Evolutionary conservation across 139 green algal genomes (phyloP), one percentile per base, ranked within the genome.

Genomic region (Coelastrella sp.): DNA sequence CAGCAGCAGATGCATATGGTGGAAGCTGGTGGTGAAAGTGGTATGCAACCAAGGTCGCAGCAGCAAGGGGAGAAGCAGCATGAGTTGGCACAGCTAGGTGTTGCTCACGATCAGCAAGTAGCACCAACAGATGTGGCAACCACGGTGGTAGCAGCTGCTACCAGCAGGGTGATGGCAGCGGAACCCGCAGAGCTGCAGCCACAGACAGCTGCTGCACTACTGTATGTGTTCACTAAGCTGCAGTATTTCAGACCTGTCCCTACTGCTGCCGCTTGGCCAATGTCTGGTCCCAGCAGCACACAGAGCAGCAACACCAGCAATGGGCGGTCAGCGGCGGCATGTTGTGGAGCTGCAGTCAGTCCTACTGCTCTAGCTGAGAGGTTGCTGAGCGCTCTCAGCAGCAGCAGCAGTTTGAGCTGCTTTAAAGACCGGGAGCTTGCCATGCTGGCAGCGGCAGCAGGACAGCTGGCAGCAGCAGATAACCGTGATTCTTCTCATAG

Each of bases 371-470:
- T 16, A 58, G 5, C 7, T 14, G 8, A 56, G 61, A 79, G 54
- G 82, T 54, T 87, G 65, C 65, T 87, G 82, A 8, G 32, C n/a
- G 65, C 7, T 6, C 47, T 84, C 17, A 66, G 47, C 23, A 59
- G 78, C 56, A 85, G 56, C 32, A 85, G 56, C 11, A 60, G 23
- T 8, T 14, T 80, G 32, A 60, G 60, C 23, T 74, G 19, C 57
- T 17, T 88, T 19, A 76, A n/a, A 14, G 83, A 59, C 22, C 7
- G 61, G 10, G 54, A 88, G 83, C 68, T 88, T 3, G 83, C 80
- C 7, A 23, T 88, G 83, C 17, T 80, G 68, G 83, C 83, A 80
- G 83, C 54, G 23, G 65, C 65, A 86, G 82, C 82, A 78, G 65
- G 7, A 64, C 14, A 16, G 47, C 20, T 56, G 61, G 80, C 79